phyloP scores from a whole-genome alignment of 2,329 filamentous ascomycete species.

The Colletotrichum aenigma region DNA sequence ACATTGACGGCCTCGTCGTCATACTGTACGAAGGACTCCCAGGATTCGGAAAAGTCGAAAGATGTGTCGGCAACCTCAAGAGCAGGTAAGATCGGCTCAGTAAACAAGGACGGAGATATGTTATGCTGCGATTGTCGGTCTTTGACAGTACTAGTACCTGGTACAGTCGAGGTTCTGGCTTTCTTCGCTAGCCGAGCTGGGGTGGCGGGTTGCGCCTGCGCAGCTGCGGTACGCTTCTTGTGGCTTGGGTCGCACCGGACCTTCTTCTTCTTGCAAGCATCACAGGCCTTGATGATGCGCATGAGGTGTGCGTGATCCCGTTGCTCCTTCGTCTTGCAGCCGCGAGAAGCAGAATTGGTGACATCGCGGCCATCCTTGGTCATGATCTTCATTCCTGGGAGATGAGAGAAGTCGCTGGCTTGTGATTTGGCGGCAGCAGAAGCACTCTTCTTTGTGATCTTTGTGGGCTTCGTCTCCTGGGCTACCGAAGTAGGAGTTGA shows the following conservation, averaged over 20 bases:
- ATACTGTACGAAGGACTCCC: constrained; percentile 53
- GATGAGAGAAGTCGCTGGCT: constrained; percentile 50
- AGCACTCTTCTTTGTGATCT: constrained; percentile 26
- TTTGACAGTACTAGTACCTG: constrained; percentile 7
- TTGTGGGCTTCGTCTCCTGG: constrained; percentile 28
- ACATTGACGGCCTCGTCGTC: constrained; percentile 38
- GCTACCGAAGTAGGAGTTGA: constrained; percentile 33
- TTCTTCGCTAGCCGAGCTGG: constrained; percentile 46
- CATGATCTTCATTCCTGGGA: constrained; percentile 71
- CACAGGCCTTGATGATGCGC: constrained; percentile 71
- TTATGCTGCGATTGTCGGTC: neutral
- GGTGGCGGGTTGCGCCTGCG: constrained; percentile 33
- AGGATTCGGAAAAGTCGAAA: constrained; percentile 31
- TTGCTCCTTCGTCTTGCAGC: constrained; percentile 71
- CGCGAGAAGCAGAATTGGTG: constrained; percentile 65
- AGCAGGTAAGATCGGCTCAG: constrained; percentile 21
- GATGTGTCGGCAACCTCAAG: constrained; percentile 22
- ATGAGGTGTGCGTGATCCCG: constrained; percentile 70
- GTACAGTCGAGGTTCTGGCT: constrained; percentile 33
- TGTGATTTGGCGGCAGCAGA: constrained; percentile 21
- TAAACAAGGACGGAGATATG: constrained; percentile 8
- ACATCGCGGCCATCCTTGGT: constrained; percentile 67
- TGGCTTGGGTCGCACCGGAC: constrained; percentile 66
- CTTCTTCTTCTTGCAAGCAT: constrained; percentile 67
- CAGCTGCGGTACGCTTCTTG: constrained; percentile 46